phyloP scores from a whole-genome alignment of 306 rosid genomes.

The Lithocarpus polystachyus region DNA sequence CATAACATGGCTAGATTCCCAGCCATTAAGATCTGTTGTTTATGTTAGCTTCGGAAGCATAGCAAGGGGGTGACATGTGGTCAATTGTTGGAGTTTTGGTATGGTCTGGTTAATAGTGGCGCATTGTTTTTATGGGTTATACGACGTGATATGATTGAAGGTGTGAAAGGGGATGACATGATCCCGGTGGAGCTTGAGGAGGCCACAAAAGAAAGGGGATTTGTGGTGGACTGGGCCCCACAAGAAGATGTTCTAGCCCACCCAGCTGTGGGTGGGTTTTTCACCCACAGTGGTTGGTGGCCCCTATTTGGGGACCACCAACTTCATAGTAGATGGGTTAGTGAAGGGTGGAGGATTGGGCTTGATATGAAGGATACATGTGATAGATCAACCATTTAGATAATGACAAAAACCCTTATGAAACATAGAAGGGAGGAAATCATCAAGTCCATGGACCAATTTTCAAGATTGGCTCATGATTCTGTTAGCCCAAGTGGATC shows the following conservation, averaged over 20 bases:
- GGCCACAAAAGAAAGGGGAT: conserved; percentile 19
- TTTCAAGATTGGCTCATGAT: not conserved
- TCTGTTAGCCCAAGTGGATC: conserved; percentile 28
- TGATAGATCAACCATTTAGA: conserved; percentile 9
- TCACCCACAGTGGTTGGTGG: conserved; percentile 27
- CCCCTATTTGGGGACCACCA: conserved; percentile 21
- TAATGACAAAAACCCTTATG: conserved; percentile 25
- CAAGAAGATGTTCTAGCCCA: conserved; percentile 33
- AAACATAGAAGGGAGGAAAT: conserved; percentile 18
- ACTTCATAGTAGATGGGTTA: conserved; percentile 16
- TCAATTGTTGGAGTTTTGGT: conserved; percentile 35
- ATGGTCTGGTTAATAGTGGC: conserved; percentile 35
- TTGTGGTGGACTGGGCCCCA: conserved; percentile 30
- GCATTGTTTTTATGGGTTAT: conserved; percentile 39
- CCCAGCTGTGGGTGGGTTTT: conserved; percentile 24
- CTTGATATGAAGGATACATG: conserved; percentile 39
- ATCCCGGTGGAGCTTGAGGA: conserved; percentile 12
- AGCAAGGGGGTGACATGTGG: not conserved
- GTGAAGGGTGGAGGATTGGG: conserved; percentile 32
- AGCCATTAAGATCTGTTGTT: conserved; percentile 26
- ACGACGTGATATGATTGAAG: conserved; percentile 6
- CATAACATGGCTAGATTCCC: conserved; percentile 35
- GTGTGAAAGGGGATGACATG: not conserved
- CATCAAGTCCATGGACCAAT: not conserved
- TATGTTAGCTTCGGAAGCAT: conserved; percentile 47